Percentiles rank a stretch among this genome's conserved stretches.
These are phyloP conservation scores for Daldinia caldariorum DNA, from an alignment of 495 filamentous ascomycete species.

Conservation along the genomic window DNA sequence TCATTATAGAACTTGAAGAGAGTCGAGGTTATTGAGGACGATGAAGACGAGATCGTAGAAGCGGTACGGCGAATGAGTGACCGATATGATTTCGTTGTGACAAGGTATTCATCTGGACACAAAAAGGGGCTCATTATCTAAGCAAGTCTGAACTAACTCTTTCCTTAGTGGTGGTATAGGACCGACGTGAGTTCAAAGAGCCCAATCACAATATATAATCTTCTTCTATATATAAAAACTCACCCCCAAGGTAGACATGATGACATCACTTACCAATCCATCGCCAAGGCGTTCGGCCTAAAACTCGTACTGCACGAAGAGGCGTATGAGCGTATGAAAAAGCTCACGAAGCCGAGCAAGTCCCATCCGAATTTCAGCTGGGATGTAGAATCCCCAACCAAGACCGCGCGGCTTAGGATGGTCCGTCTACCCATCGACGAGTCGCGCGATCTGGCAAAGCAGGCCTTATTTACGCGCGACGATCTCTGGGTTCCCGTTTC, in stretches of 20 bases:
- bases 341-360: conserved; percentile 74
- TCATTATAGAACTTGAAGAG: conserved; percentile 72
- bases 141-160: conserved; percentile 8
- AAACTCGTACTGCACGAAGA: conserved; percentile 78
- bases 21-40: conserved; percentile 92
- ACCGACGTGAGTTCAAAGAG: conserved; percentile 71
- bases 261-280: conserved; percentile 95
- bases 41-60: conserved; percentile 89
- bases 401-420: conserved; percentile 88
- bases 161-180: conserved; percentile 83
- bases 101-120: conserved; percentile 54
- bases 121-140: neutral
- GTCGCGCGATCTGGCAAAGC: conserved; percentile 64
- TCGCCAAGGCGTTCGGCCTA: conserved; percentile 87
- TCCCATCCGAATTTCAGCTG: conserved; percentile 82
- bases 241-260: conserved; percentile 74
- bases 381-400: conserved; percentile 79
- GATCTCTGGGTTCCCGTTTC: conserved; percentile 89
- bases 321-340: conserved; percentile 83
- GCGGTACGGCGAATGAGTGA: conserved; percentile 84
- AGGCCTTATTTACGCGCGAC: conserved; percentile 80
- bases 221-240: conserved; percentile 22
- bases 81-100: conserved; percentile 93
- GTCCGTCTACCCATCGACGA: conserved; percentile 82
- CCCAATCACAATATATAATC: neutral